These are phyloP conservation scores for Mrakia hoshinonis DNA, from an alignment of 768 basidiomycete species.

Conservation along the genomic window DNA sequence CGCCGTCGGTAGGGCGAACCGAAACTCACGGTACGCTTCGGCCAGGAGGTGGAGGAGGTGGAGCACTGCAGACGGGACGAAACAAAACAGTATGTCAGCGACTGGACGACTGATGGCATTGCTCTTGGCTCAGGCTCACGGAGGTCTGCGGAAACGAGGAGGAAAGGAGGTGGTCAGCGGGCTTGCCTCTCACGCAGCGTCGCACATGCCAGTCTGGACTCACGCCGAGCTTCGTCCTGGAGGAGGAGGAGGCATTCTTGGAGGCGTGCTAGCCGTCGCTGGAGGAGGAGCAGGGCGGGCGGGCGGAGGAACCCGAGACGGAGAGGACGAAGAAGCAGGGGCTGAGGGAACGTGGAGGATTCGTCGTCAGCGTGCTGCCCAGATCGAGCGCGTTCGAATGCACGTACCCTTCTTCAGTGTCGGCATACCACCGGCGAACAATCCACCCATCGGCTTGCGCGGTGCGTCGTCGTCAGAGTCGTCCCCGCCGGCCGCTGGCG, in stretches of 20 bases:
- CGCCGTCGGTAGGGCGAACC: background rate
- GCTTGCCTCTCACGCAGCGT: background rate
- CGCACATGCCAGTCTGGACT: background rate
- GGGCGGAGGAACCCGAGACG: slow-evolving; percentile 2
- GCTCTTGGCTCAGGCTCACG: background rate
- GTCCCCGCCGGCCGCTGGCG: no score
- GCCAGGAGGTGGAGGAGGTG: slow-evolving; percentile 13
- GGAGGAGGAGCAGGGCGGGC: slow-evolving; percentile 27
- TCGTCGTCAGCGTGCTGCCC: no score
- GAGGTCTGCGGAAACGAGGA: background rate
- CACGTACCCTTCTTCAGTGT: no score
- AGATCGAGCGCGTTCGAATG: no score
- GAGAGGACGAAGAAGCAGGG: background rate
- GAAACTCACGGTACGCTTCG: slow-evolving; percentile 3
- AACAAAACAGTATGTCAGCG: background rate
- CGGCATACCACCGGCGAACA: slow-evolving; percentile 88
- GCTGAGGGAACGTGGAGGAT: slow-evolving; percentile 38
- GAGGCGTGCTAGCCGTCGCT: slow-evolving; percentile 33
- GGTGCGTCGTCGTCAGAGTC: no score
- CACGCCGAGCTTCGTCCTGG: slow-evolving; percentile 28
- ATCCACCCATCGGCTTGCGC: slow-evolving; percentile 62
- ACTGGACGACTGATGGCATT: background rate
- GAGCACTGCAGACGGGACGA: background rate
- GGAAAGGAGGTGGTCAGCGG: background rate
- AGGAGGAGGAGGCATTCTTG: slow-evolving; percentile 31